Conservation (phyloP, 2,329 filamentous ascomycete species). For the Penicillium expansum region DNA sequence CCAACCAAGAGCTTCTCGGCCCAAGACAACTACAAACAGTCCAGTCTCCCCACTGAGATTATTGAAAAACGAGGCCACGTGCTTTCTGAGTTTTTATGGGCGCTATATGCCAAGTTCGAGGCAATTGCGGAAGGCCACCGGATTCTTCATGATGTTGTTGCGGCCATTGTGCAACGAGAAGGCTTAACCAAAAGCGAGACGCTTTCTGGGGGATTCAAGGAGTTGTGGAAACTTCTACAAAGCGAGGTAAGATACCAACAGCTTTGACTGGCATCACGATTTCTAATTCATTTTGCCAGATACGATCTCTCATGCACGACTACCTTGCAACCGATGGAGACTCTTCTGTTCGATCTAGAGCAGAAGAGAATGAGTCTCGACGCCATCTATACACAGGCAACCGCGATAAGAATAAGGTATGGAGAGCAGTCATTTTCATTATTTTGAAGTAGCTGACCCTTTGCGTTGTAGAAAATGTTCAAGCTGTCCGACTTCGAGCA, state of each 20-base stretch:
- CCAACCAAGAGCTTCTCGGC: constrained; percentile 56
- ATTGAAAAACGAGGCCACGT: constrained; percentile 78
- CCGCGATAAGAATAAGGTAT: constrained; percentile 50
- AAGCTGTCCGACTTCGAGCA: constrained; percentile 74
- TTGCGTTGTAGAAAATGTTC: constrained; percentile 66
- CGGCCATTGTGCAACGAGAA: constrained; percentile 79
- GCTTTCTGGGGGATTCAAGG: constrained; percentile 85
- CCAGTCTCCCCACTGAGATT: constrained; percentile 64
- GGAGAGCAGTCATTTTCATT: neutral
- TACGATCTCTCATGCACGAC: constrained; percentile 87
- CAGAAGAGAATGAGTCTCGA: constrained; percentile 47
- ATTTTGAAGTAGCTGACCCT: neutral
- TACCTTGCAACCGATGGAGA: constrained; percentile 92
- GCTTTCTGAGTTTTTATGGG: constrained; percentile 87
- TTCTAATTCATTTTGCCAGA: constrained; percentile 43
- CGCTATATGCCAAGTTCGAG: constrained; percentile 93
- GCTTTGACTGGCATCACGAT: neutral
- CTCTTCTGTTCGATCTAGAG: constrained; percentile 56
- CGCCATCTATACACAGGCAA: constrained; percentile 53
- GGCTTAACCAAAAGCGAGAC: constrained; percentile 61
- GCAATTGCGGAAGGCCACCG: constrained; percentile 94
- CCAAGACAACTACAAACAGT: constrained; percentile 44
- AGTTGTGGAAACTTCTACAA: constrained; percentile 96
- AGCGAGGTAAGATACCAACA: constrained; percentile 60
- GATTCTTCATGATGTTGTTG: constrained; percentile 87